Evolutionary conservation across 129 eudicot genomes (phyloP).

Genomic region (Pseudognaphalium luteoalbum): DNA sequence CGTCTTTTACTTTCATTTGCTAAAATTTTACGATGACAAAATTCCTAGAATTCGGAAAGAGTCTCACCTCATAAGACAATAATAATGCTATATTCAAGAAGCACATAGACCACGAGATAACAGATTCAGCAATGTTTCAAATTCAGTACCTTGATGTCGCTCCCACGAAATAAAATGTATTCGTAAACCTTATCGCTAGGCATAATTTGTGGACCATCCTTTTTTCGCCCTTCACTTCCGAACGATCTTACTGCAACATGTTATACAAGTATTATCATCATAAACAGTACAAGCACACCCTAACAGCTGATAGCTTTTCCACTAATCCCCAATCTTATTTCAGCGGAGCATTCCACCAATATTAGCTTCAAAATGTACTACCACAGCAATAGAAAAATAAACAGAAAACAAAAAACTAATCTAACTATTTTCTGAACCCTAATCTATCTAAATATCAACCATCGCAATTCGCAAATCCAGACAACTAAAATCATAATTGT

Average conservation of each 20-base stretch:
- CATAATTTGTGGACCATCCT: slow-evolving; percentile 80
- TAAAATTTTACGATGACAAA: neutral
- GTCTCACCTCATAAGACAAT: neutral
- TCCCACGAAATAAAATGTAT: slow-evolving; percentile 88
- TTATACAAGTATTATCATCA: neutral
- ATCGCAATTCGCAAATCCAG: too few species aligned
- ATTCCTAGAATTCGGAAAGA: neutral
- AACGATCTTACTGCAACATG: slow-evolving; percentile 71
- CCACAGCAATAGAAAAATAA: too few species aligned
- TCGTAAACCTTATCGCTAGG: slow-evolving; percentile 89
- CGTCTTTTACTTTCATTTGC: too few species aligned
- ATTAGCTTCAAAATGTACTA: too few species aligned
- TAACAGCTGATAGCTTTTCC: neutral
- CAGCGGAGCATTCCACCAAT: neutral
- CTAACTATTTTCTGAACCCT: too few species aligned
- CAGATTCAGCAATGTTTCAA: neutral
- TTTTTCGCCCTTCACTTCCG: slow-evolving; percentile 92
- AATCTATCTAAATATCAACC: neutral
- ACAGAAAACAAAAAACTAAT: too few species aligned
- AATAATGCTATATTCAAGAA: neutral
- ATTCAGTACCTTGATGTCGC: slow-evolving; percentile 76
- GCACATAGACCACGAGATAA: neutral
- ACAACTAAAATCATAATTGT: too few species aligned
- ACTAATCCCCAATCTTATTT: neutral
- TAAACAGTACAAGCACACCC: neutral